Evolutionary conservation across 176 grass and related monocot species (phyloP).

Genomic region (Dactylis glomerata): DNA sequence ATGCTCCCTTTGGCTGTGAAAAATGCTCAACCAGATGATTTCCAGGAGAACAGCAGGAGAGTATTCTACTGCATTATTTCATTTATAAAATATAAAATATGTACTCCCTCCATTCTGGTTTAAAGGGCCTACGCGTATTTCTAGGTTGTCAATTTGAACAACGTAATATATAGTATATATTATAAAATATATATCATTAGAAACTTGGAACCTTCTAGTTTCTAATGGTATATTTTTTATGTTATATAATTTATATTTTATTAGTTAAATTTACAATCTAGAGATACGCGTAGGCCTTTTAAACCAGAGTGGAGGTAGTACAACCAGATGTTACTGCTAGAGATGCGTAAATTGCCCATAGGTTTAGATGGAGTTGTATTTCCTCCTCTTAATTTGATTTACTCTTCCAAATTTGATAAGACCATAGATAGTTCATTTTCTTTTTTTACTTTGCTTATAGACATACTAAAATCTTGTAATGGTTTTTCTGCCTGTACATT

Average conservation of each 20-base stretch:
- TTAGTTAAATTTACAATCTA: no score
- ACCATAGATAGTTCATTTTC: neutral
- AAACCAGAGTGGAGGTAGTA: no score
- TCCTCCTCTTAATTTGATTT: neutral
- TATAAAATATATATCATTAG: no score
- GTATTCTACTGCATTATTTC: neutral
- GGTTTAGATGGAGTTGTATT: conserved; percentile 2
- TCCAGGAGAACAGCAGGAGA: neutral
- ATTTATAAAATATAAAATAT: neutral
- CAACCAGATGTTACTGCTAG: neutral
- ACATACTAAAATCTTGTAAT: conserved; percentile 9
- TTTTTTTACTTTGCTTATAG: neutral
- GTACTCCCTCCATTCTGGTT: no score
- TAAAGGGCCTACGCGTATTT: no score
- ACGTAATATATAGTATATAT: no score
- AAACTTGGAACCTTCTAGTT: no score
- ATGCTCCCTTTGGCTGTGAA: neutral
- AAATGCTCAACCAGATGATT: neutral
- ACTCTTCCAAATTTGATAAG: neutral
- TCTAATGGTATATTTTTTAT: no score
- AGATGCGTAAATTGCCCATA: neutral
- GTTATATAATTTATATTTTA: no score
- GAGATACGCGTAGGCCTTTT: no score
- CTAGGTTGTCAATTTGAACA: no score
- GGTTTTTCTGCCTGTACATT: conserved; percentile 11